Percentiles rank a stretch among this genome's conserved stretches.
Evolutionary conservation across 768 basidiomycete species (phyloP).

Genomic region (Tricholoma furcatifolium): DNA sequence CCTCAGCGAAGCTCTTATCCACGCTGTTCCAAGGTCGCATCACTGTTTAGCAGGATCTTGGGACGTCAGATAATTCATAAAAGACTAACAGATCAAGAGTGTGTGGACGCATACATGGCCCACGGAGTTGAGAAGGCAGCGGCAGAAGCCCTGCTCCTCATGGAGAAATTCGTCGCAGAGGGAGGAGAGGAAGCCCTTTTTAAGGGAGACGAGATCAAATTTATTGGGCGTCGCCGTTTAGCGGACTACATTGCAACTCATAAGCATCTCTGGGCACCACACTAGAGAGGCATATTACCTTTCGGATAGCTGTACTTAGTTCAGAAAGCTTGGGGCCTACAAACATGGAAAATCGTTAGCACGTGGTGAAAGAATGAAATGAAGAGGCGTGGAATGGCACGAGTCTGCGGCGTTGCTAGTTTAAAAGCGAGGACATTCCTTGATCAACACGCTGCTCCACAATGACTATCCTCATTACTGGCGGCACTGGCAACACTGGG

Average conservation of each 20-base stretch:
- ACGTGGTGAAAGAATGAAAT: too few species aligned
- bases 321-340: too few species aligned
- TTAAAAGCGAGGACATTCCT: too few species aligned
- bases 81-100: constrained; percentile 19
- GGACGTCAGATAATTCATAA: constrained; percentile 28
- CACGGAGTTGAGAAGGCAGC: constrained; percentile 18
- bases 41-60: constrained; percentile 22
- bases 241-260: constrained; percentile 24
- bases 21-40: constrained; percentile 19
- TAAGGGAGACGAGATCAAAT: constrained; percentile 12
- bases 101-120: constrained; percentile 10
- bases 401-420: too few species aligned
- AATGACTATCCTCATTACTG: constrained; percentile 36
- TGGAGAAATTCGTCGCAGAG: constrained; percentile 19
- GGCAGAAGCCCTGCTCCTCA: constrained; percentile 13
- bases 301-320: too few species aligned
- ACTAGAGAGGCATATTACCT: not conserved
- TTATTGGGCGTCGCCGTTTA: constrained; percentile 23
- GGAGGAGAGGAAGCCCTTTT: constrained; percentile 23
- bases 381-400: too few species aligned
- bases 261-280: constrained; percentile 13
- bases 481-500: constrained; percentile 33
- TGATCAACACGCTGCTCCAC: too few species aligned
- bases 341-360: too few species aligned
- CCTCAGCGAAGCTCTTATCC: too few species aligned